Evolutionary conservation across 2,329 filamentous ascomycete species (phyloP).

Genomic region (Cercospora canescens): DNA sequence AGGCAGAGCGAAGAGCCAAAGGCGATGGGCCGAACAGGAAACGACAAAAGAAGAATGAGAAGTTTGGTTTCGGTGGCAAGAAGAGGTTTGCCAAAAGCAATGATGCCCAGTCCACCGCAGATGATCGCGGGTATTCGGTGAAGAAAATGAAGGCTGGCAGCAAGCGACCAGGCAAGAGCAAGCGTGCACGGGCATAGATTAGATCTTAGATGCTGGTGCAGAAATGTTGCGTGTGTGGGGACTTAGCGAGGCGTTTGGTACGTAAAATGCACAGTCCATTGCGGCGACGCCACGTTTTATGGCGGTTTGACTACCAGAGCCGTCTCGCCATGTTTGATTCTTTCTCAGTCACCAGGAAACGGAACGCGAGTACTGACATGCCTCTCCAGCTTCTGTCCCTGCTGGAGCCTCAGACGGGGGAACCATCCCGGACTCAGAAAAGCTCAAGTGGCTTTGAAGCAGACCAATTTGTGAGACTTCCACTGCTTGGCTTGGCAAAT

Average conservation of each 20-base stretch:
- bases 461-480: background rate
- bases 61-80: constrained; percentile 95
- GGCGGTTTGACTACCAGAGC: background rate
- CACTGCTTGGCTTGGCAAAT: background rate
- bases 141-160: constrained; percentile 76
- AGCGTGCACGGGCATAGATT: constrained; percentile 33
- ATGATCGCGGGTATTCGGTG: constrained; percentile 75
- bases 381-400: no score
- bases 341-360: background rate
- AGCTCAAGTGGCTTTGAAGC: background rate
- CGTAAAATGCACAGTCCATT: constrained; percentile 2
- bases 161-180: constrained; percentile 44
- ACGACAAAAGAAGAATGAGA: constrained; percentile 89
- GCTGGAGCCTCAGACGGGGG: no score
- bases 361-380: no score
- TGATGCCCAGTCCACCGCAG: constrained; percentile 78
- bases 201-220: background rate
- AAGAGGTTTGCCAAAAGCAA: constrained; percentile 90
- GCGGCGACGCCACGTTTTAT: background rate
- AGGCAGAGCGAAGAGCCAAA: constrained; percentile 41
- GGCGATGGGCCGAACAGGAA: constrained; percentile 59
- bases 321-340: background rate
- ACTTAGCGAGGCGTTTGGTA: constrained; percentile 12
- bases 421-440: background rate
- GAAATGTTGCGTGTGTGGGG: background rate